Conservation (phyloP, 768 basidiomycete genomes). For the Punctularia strigosozonata region DNA sequence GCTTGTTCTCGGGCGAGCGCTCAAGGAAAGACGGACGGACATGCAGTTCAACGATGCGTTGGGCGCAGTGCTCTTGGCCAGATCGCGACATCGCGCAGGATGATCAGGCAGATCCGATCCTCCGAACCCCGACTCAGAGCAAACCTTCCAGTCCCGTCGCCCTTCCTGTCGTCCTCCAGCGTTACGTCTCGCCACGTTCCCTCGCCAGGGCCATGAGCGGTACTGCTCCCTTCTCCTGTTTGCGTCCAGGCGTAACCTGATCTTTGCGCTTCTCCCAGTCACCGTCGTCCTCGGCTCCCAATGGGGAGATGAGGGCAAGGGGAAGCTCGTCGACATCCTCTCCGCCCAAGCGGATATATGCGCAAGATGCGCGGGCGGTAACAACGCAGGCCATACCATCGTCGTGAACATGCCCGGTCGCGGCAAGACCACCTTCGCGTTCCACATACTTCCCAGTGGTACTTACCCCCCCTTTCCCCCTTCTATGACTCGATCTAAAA, state of each 20-base stretch:
- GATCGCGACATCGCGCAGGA: no score
- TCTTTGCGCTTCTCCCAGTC: slow-evolving; percentile 20
- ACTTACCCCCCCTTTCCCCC: slow-evolving; percentile 14
- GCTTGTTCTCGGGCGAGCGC: no score
- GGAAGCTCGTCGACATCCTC: slow-evolving; percentile 95
- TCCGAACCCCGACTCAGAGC: no score
- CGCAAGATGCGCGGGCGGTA: slow-evolving; percentile 94
- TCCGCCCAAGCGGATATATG: slow-evolving; percentile 85
- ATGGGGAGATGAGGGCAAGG: slow-evolving; percentile 92
- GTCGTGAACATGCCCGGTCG: slow-evolving; percentile 66
- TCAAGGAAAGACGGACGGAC: no score
- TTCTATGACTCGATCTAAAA: neutral
- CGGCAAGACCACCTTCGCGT: slow-evolving; percentile 78
- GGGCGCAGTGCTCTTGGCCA: no score
- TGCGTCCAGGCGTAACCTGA: neutral
- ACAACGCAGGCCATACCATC: slow-evolving; percentile 98
- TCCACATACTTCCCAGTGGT: slow-evolving; percentile 94
- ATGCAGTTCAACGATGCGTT: no score
- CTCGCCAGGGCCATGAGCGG: no score
- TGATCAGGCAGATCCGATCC: no score
- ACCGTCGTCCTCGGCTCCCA: slow-evolving; percentile 80
- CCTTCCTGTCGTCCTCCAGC: no score
- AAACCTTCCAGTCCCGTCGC: no score
- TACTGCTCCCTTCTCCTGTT: no score
- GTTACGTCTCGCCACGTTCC: no score